Percentiles rank a stretch among this genome's conserved stretches.
Conservation (phyloP, 106 monocot genomes). For the Gastrodia elata region DNA sequence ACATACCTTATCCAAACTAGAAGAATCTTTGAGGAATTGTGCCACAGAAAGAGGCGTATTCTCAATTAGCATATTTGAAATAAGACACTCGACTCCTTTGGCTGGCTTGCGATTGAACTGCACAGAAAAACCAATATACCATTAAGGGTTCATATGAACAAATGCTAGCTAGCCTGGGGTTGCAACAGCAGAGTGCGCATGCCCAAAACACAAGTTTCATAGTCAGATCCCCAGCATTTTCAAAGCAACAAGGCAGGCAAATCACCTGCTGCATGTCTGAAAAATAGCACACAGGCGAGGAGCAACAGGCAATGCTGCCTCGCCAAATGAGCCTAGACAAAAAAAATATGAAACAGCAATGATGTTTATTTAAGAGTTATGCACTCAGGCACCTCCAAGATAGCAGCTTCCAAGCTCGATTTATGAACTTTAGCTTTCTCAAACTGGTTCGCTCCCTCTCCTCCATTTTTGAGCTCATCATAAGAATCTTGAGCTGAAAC, state of each 20-base stretch:
- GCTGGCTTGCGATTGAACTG: constrained; percentile 88
- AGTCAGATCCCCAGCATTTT: background rate
- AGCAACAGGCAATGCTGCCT: background rate
- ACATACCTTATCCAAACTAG: constrained; percentile 78
- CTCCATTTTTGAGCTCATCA: constrained; percentile 45
- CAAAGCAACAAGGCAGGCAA: background rate
- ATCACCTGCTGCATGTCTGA: background rate
- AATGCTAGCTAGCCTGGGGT: background rate
- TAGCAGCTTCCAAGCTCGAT: constrained; percentile 83
- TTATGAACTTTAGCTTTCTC: constrained; percentile 98
- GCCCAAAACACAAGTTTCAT: background rate
- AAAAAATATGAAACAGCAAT: background rate
- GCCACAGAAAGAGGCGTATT: constrained; percentile 63
- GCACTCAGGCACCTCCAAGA: constrained; percentile 48
- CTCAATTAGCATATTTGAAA: constrained; percentile 82
- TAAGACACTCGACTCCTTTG: constrained; percentile 69
- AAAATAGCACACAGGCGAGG: background rate
- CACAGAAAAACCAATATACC: constrained; percentile 2
- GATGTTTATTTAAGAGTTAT: background rate
- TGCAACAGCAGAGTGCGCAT: background rate
- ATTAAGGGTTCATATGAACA: background rate
- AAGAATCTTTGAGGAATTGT: constrained; percentile 72
- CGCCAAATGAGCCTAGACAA: background rate
- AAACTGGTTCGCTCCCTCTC: constrained; percentile 69
- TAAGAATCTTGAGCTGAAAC: constrained; percentile 22